These are phyloP conservation scores for Sistotremastrum niveocremeum DNA, from an alignment of 768 basidiomycete genomes.

Conservation along the genomic window DNA sequence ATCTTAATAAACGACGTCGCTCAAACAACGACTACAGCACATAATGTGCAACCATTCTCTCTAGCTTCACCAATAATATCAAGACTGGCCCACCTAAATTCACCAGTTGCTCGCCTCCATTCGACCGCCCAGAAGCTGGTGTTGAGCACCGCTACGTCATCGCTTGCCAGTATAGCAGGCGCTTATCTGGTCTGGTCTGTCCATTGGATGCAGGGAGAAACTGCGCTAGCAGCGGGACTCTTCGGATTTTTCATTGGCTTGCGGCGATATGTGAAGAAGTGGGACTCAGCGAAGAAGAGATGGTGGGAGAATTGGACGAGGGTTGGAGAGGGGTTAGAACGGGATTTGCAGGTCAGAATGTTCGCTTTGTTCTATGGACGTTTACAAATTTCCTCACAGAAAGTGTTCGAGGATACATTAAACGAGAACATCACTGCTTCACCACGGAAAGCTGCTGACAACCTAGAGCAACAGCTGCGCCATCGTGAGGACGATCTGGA, in stretches of 20 bases:
- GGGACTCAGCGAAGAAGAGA: conserved; percentile 51
- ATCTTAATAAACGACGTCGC: conserved; percentile 45
- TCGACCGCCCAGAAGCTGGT: conserved; percentile 47
- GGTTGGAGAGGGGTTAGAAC: conserved; percentile 44
- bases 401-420: conserved; percentile 31
- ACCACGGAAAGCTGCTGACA: conserved; percentile 35
- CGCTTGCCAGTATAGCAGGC: conserved; percentile 34
- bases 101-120: conserved; percentile 48
- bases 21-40: conserved; percentile 35
- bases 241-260: conserved; percentile 35
- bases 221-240: conserved; percentile 45
- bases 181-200: conserved; percentile 47
- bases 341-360: conserved; percentile 46
- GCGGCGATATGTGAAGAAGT: conserved; percentile 50
- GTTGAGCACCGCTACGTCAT: conserved; percentile 34
- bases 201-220: conserved; percentile 37
- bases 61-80: conserved; percentile 33
- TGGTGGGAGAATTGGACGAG: conserved; percentile 62
- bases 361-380: conserved; percentile 2
- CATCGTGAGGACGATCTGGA: conserved; percentile 33
- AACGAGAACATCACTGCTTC: conserved; percentile 38
- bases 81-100: conserved; percentile 39
- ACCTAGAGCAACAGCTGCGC: conserved; percentile 26
- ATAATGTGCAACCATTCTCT: conserved; percentile 28
- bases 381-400: conserved; percentile 20